Evolutionary conservation across 768 basidiomycete genomes (phyloP).

Genomic region (Chalciporus pseudorubinellus): DNA sequence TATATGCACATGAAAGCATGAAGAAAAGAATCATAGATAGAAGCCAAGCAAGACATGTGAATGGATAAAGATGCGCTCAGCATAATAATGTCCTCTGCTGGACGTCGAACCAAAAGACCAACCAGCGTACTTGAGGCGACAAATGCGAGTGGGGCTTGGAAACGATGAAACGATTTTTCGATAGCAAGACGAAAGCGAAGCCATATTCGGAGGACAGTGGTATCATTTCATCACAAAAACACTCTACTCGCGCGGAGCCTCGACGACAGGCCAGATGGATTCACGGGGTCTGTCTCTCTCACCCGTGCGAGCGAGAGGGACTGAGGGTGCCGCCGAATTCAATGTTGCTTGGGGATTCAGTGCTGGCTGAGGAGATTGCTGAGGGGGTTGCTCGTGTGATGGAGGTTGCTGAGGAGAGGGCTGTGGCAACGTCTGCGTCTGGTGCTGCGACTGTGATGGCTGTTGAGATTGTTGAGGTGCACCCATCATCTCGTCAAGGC

Average conservation of each 20-base stretch:
- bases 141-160: too few species aligned
- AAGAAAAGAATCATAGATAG: slow-evolving; percentile 28
- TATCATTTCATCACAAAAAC: slow-evolving; percentile 11
- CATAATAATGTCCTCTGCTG: slow-evolving; percentile 28
- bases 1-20: slow-evolving; percentile 31
- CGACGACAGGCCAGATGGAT: slow-evolving; percentile 28
- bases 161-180: slow-evolving; percentile 15
- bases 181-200: slow-evolving; percentile 32
- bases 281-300: slow-evolving; percentile 32
- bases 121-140: slow-evolving; percentile 10
- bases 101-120: slow-evolving; percentile 9
- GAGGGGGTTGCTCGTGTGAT: slow-evolving; percentile 28
- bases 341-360: too few species aligned
- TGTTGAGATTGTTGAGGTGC: slow-evolving; percentile 25
- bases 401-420: slow-evolving; percentile 22
- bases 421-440: slow-evolving; percentile 26
- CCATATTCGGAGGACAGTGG: slow-evolving; percentile 17
- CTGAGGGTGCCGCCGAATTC: slow-evolving; percentile 14
- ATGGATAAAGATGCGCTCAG: slow-evolving; percentile 22
- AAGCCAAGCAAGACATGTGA: slow-evolving; percentile 21
- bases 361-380: slow-evolving; percentile 21
- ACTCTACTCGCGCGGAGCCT: slow-evolving; percentile 28
- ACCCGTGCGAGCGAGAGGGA: slow-evolving; percentile 22
- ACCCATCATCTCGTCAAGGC: slow-evolving; percentile 71
- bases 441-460: slow-evolving; percentile 20